Evolutionary conservation across 1,284 basidiomycete species (phyloP), one percentile per base, ranked within the genome.

Genomic region (Ustilago lituana): DNA sequence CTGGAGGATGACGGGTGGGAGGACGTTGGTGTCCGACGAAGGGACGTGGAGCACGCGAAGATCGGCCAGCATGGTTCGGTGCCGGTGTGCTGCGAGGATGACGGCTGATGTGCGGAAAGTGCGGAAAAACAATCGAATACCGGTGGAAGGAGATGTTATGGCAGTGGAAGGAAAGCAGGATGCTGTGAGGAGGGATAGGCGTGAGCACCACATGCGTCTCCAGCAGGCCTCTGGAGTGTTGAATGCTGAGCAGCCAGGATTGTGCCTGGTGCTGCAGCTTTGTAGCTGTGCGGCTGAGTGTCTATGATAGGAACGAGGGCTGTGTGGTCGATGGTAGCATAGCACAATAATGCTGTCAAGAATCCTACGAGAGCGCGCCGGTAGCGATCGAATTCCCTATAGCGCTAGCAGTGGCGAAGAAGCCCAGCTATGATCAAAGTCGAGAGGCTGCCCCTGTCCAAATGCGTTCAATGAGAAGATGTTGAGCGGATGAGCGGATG

Each of bases 1-100:
- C 5, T 87, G 83, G 60, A 90, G 83, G 24, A 94, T 83, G 4
- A 89, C 86, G 0, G 92, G 88, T 71, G 93, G 90, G 1, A 91
- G 90, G 81, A 93, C 91, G 14, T 89, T 87, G 2, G 91, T 83
- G 33, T 83, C 83, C 5, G 85, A 83, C 19, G 75, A 59, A 11
- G 79, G 77, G 4, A 77, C 57, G 47, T 74, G 60, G 14, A 80
- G 53, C 23, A 80, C 59, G 29, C 78, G 72, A 3, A 80, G 61
- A 23, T 70, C 61, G 45, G 50, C 67, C 20, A 70, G 46, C 67
- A 70, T 70, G 26, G 23, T 60, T 23, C 37, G 44, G 5, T 39
- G 15, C 20, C 24, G 23, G 23, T 40, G 12, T 9, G 23, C 12
- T 12, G 43, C 17, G 20, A 7, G 2, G 31, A 2, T 9, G 38